Base-by-base conservation (phyloP, 306 rosid genomes). In the Prunus mira region DNA sequence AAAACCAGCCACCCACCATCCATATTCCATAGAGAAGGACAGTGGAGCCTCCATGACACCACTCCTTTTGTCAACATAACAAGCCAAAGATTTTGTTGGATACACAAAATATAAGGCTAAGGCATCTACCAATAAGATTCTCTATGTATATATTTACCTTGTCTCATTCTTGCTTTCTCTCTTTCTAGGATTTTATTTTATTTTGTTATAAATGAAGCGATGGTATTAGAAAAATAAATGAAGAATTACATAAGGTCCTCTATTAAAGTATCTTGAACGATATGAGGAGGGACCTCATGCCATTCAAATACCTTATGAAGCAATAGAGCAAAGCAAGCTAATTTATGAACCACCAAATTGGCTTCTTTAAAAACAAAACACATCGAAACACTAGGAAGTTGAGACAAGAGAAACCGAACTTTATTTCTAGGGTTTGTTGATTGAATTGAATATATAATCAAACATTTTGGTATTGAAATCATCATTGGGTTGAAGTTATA, bases 71-170 rank as follows among this genome's bases (percentile, higher is more conserved):
- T 79, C 78, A 30, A 7, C 27, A 5, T 65, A 65, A 72, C 43
- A 46, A 60, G 67, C 65, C 72, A 56, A 81, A 79, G 74, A 87
- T 85, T 79, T 81, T 81, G 71, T 70, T 82, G 30, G 82, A 74
- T 72, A 69, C 78, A 80, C 71, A 68, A 69, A 66, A 64, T 79
- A 62, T 79, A 70, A 69, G 73, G 34, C 58, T 20, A 43, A 79
- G 76, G 73, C 81, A 84, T 75, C 85, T 68, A 78, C 69, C 82
- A 54, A 43, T 70, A 72, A 77, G 85, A 86, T 28, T 28, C 30
- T 28, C 30, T 28, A 28, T 28, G 30, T 28, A 28, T 28, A 28
- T 86, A 34, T 28, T 43, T 57, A 1, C 28, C 24, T 56, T 17
- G 25, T 13, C 62, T 47, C 78, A 47, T 61, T 57, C 67, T 55